Conservation (phyloP, 1,284 basidiomycete species). For the Schizophyllum commune region DNA sequence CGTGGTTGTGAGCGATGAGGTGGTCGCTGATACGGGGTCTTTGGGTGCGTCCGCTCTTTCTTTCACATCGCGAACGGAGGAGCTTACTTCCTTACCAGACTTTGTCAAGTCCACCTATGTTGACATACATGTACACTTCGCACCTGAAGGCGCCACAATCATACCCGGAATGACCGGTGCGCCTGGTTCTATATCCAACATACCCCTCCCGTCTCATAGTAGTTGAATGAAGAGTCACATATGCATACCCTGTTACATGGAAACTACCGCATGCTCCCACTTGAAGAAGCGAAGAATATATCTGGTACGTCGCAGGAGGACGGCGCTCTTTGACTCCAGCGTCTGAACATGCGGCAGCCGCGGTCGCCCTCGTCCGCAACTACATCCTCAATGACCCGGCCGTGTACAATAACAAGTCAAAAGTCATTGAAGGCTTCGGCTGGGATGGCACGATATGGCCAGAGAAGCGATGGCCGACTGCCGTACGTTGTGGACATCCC, state of each 20-base stretch:
- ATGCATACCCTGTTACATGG: background rate
- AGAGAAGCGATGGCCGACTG: constrained; percentile 61
- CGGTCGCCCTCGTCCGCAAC: constrained; percentile 53
- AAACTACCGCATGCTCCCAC: background rate
- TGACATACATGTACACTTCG: background rate
- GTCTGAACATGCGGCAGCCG: no score
- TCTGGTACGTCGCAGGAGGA: background rate
- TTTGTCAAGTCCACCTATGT: background rate
- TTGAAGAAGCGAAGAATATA: background rate
- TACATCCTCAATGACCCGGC: constrained; percentile 60
- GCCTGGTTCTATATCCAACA: background rate
- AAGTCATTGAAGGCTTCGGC: constrained; percentile 75
- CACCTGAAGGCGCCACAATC: constrained; percentile 45
- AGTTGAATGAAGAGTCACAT: background rate
- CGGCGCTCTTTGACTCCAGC: no score
- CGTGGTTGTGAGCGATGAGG: constrained; percentile 42
- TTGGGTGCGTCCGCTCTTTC: constrained; percentile 36
- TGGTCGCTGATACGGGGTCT: constrained; percentile 47
- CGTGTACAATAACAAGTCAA: constrained; percentile 43
- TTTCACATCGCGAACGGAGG: background rate
- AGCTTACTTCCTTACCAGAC: background rate
- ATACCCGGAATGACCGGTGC: constrained; percentile 36
- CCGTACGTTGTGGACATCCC: constrained; percentile 35
- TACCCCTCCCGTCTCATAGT: constrained; percentile 6
- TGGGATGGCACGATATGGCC: constrained; percentile 89